Percentiles rank a stretch among this genome's conserved stretches.
phyloP scores from a whole-genome alignment of 2,329 filamentous ascomycete species.

The Aschersonia sp. region DNA sequence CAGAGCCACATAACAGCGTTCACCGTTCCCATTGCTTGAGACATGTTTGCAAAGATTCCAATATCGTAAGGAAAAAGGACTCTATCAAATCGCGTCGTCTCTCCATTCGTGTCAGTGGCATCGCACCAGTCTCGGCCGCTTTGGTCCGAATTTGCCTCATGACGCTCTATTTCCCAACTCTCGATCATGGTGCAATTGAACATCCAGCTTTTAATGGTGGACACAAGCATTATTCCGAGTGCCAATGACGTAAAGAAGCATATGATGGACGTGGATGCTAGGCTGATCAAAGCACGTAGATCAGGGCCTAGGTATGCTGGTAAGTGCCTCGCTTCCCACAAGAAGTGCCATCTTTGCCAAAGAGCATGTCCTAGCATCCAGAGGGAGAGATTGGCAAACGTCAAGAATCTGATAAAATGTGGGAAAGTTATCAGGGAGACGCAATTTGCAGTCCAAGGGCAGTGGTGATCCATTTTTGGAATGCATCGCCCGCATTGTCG shows the following conservation, averaged over 20 bases:
- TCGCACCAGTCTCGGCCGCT: constrained; percentile 31
- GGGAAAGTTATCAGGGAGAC: constrained; percentile 71
- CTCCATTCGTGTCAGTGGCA: constrained; percentile 17
- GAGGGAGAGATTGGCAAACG: constrained; percentile 52
- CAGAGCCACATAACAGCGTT: constrained; percentile 56
- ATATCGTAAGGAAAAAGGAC: constrained; percentile 77
- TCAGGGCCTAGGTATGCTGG: constrained; percentile 63
- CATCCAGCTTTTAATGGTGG: constrained; percentile 44
- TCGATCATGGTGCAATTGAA: constrained; percentile 73
- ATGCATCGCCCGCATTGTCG: constrained; percentile 60
- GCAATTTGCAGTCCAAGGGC: constrained; percentile 74
- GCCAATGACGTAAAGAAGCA: constrained; percentile 46
- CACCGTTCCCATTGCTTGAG: constrained; percentile 57
- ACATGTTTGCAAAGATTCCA: constrained; percentile 59
- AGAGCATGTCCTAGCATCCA: constrained; percentile 47
- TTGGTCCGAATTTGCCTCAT: constrained; percentile 40
- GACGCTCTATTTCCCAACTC: constrained; percentile 56
- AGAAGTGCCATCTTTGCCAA: constrained; percentile 37
- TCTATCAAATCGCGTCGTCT: constrained; percentile 35
- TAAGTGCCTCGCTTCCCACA: constrained; percentile 53
- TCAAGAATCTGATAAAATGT: constrained; percentile 66
- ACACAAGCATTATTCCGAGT: constrained; percentile 49
- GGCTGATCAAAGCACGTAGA: constrained; percentile 38
- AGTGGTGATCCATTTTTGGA: constrained; percentile 77
- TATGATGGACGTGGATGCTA: constrained; percentile 44